phyloP scores from a whole-genome alignment of 306 rosid species.

The Dicorynia guianensis region DNA sequence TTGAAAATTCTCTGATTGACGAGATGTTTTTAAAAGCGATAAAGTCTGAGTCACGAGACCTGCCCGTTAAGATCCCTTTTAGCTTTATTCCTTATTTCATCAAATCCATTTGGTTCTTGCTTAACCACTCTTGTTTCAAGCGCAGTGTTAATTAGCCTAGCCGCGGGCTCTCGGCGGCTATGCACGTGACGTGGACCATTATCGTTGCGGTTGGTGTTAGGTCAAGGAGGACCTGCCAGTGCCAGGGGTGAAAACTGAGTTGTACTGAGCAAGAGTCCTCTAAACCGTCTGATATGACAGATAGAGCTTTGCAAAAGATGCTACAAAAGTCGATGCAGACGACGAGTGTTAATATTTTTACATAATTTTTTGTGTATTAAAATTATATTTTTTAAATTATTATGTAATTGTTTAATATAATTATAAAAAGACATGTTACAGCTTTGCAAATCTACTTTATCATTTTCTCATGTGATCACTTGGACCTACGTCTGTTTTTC shows the following conservation, averaged over 20 bases:
- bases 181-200: constrained; percentile 27
- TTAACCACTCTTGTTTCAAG: background rate
- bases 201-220: constrained; percentile 28
- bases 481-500: too few relatives aligned
- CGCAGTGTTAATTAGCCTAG: constrained; percentile 22
- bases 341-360: too few relatives aligned
- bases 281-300: constrained; percentile 45
- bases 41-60: too few relatives aligned
- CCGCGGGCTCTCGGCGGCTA: background rate
- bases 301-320: constrained; percentile 24
- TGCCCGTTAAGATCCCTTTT: too few relatives aligned
- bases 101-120: background rate
- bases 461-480: too few relatives aligned
- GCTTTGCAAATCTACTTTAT: too few relatives aligned
- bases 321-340: constrained; percentile 17
- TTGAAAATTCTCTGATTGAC: too few relatives aligned
- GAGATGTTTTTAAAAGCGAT: too few relatives aligned
- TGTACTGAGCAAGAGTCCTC: constrained; percentile 39
- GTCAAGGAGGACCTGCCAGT: constrained; percentile 3
- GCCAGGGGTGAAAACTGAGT: constrained; percentile 33
- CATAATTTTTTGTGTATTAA: too few relatives aligned
- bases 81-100: background rate
- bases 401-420: too few relatives aligned
- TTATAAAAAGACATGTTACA: too few relatives aligned
- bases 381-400: too few relatives aligned